Evolutionary conservation across 345 rosid species (phyloP), one percentile per base, ranked within the genome.

Genomic region (Turritis glabra): DNA sequence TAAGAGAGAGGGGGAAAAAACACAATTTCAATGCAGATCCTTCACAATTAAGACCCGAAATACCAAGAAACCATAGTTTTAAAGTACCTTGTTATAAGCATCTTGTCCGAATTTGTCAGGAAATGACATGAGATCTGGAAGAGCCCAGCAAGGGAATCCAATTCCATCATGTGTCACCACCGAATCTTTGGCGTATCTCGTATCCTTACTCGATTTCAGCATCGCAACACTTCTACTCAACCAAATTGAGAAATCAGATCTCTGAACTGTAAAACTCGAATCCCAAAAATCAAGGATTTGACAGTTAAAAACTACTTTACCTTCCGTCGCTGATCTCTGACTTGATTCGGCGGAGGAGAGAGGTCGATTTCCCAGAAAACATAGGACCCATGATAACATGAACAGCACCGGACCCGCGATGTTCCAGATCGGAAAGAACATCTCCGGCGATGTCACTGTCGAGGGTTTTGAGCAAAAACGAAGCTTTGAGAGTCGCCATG

Each of bases 361-460:
- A 88, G 1, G 97, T 95, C 65, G 97, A 88, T 67, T 95, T 95
- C 47, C 99, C 97, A 11, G 97, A 90, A 26, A 95, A 95, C 97
- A 95, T 90, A 53, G 97, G 97, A 5, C 97, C 97, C 15, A 80
- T 75, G 67, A 95, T 89, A 60, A 95, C 92, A 69, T 95, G 99
- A 37, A 95, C 59, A 69, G 90, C 86, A 15, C 97, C 96, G n/a
- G 80, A 64, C 12, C 70, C 75, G 0, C 60, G 33, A 12, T 9
- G 71, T 17, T n/a, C 29, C n/a, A 60, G 9, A n/a, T 67, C 77
- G 35, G 43, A 3, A 19, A 59, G 19, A 70, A 41, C 73, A 64
- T 64, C 73, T 57, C 64, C 40, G 44, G 44, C 30, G 30, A 35
- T 3, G 44, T 43, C 78, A 5, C 72, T 69, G 17, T 72, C 75